These are phyloP conservation scores for Silybum marianum DNA, from an alignment of 129 eudicot genomes.

Conservation along the genomic window DNA sequence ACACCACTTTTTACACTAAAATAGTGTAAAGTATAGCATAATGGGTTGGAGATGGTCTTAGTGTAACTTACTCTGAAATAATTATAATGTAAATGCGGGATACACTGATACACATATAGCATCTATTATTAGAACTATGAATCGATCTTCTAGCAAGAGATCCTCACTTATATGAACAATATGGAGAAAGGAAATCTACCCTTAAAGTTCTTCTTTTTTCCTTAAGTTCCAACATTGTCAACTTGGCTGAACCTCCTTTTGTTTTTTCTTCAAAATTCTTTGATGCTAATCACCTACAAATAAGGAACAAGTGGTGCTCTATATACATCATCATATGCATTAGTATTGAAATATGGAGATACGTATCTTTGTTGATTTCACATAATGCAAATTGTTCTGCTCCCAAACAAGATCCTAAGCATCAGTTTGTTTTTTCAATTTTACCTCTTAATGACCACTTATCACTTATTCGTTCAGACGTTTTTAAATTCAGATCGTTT, in stretches of 20 bases:
- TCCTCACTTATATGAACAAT: background rate
- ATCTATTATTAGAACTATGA: background rate
- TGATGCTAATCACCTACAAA: background rate
- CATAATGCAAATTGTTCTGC: background rate
- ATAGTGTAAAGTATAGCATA: background rate
- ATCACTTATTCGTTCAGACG: too few species aligned
- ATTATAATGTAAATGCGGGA: background rate
- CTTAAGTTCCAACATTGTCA: background rate
- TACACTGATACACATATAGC: background rate
- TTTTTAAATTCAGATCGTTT: too few species aligned
- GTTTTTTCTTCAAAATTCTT: background rate
- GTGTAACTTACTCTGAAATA: background rate
- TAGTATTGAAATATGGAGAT: background rate
- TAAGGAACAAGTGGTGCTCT: background rate
- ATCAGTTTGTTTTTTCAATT: too few species aligned
- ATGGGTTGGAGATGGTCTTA: background rate
- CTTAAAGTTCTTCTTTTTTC: background rate
- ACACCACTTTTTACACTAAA: too few species aligned
- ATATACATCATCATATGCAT: background rate
- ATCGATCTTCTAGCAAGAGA: background rate
- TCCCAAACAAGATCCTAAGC: too few species aligned
- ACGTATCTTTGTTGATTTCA: background rate
- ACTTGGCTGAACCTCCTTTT: background rate
- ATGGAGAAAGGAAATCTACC: background rate
- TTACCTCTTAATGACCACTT: too few species aligned